Percentiles rank a stretch among this genome's conserved stretches.
These are phyloP conservation scores for Xylariaceae sp. DNA, from an alignment of 2,329 filamentous ascomycete species.

Conservation along the genomic window DNA sequence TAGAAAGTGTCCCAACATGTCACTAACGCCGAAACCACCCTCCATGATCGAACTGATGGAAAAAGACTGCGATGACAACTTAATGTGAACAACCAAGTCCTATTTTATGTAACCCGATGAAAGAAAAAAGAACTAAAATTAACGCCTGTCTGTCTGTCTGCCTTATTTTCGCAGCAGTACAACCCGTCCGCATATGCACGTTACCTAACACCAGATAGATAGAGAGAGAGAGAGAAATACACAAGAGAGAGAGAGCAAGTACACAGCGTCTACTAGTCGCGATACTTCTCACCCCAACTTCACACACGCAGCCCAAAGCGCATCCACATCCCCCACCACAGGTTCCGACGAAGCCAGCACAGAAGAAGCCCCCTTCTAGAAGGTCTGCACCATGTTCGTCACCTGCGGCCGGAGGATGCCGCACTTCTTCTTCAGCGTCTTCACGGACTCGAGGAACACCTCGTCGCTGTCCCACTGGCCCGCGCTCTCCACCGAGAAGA, in stretches of 20 bases:
- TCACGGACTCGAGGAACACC: conserved; percentile 85
- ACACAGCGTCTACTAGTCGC: no score
- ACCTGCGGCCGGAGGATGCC: conserved; percentile 66
- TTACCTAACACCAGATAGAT: conserved; percentile 3
- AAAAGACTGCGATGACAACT: no score
- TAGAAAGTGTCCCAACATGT: no score
- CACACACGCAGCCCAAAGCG: neutral
- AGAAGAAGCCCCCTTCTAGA: conserved; percentile 16
- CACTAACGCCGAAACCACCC: no score
- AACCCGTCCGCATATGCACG: conserved; percentile 18
- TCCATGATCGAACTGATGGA: no score
- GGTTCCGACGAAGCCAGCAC: neutral
- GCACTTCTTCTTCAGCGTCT: conserved; percentile 80
- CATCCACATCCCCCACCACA: neutral
- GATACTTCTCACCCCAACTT: neutral
- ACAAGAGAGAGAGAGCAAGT: neutral
- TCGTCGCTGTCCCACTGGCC: conserved; percentile 94
- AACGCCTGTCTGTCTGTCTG: conserved; percentile 11
- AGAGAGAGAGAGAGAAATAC: neutral
- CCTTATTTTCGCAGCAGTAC: conserved; percentile 14
- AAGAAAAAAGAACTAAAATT: conserved; percentile 4
- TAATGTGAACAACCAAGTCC: no score
- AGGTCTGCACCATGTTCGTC: conserved; percentile 51
- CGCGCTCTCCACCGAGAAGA: conserved; percentile 90
- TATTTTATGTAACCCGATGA: neutral